A percentile compares a stretch with the other conserved stretches of the same genome.
Conservation (phyloP, 2,329 filamentous ascomycete species). For the Fusarium sp. region DNA sequence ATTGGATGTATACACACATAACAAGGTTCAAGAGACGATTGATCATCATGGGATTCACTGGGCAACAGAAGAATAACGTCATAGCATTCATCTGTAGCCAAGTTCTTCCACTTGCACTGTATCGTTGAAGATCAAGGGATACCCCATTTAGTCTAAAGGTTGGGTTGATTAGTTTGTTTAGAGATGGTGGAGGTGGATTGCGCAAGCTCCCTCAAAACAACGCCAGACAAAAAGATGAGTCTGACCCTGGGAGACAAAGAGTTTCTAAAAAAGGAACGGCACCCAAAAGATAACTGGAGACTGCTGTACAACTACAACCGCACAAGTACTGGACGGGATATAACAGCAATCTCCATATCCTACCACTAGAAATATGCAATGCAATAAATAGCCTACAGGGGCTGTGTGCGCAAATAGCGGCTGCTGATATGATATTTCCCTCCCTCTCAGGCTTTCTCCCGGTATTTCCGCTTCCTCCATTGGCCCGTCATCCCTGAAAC, state of each 20-base stretch:
- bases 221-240: slow-evolving; percentile 6
- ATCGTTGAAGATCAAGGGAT: slow-evolving; percentile 16
- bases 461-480: not conserved
- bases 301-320: no score
- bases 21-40: slow-evolving; percentile 6
- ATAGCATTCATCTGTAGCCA: slow-evolving; percentile 12
- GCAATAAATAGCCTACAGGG: not conserved
- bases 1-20: not conserved
- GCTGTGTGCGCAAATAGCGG: slow-evolving; percentile 23
- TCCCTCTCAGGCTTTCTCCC: slow-evolving; percentile 1
- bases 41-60: slow-evolving; percentile 12
- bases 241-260: not conserved
- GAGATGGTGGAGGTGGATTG: slow-evolving; percentile 38
- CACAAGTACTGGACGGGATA: no score
- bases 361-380: slow-evolving; percentile 1
- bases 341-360: not conserved
- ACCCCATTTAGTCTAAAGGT: not conserved
- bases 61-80: slow-evolving; percentile 30
- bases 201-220: slow-evolving; percentile 37
- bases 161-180: slow-evolving; percentile 27
- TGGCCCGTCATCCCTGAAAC: not conserved
- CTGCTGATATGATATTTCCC: slow-evolving; percentile 3
- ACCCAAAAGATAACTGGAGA: not conserved
- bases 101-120: slow-evolving; percentile 24
- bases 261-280: slow-evolving; percentile 29